Base-by-base conservation (phyloP, 2,329 filamentous ascomycete genomes). In the Ramichloridium luteum region DNA sequence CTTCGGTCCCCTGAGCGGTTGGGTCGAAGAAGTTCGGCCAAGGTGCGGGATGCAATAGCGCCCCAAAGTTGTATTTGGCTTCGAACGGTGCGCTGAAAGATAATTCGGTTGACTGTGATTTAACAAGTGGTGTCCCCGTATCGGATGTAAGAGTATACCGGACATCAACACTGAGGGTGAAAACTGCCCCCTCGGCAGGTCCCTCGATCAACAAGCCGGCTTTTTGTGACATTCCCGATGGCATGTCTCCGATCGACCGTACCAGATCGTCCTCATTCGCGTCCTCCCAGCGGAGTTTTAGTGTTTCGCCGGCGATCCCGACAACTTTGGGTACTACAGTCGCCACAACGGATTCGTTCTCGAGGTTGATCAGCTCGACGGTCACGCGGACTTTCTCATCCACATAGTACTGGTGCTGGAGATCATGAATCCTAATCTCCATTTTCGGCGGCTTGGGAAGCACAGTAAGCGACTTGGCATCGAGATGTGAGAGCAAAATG, bases 391-490 rank as follows among this genome's bases (percentile, higher is more conserved):
- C 71, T 0, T 62, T 55, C 58, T 98, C 90, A 46, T 92, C 80
- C 1, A 80, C 81, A 51, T 93, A 96, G 54, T 88, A 92, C 33
- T 85, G 77, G 9, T 73, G 67, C 35, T 68, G 63, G 5, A 77
- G 57, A 25, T 73, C 68, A 2, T 71, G 62, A 6, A 83, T 60
- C 15, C 62, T 68, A 27, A 98, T 72, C 45, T 83, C 76, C 62
- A 98, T 74, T 57, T 94, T 96, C 1, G 90, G 90, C 16, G 88
- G 90, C 43, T 92, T 81, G 1, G 90, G 88, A 32, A 85, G 67
- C 14, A 98, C 75, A 34, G 73, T 77, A 34, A 93, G 70, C 2
- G 62, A 60, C 18, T 70, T 61, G 1, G 64, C 62, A 34, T 70
- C 62, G 23, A 59, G 58, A 32, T 61, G 61, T 13, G 43, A 39